Evolutionary conservation across 441 rosid species (phyloP), one percentile per base, ranked within the genome.

Genomic region (Gossypium gossypioides): DNA sequence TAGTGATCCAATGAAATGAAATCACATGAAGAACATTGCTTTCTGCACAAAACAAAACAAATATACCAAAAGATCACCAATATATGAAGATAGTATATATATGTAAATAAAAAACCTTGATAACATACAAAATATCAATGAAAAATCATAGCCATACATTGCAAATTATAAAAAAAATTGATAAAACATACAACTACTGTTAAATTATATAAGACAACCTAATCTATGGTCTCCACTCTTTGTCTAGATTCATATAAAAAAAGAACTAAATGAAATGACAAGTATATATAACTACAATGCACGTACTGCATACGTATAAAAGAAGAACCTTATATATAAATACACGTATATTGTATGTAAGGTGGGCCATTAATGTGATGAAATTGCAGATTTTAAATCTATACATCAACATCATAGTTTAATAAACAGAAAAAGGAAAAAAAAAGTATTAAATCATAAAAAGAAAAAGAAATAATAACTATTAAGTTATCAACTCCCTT

Each of bases 361-460:
- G 76, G 76, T 48, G 73, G 77, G 69, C 29, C 83, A 55, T 42
- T 66, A 44, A 60, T n/a, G 9, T 42, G 15, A 16, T 44, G 59
- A 72, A 51, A 37, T 51, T 74, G 59, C 70, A 71, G 83, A 78
- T 78, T 84, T 34, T 75, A 77, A 55, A 65, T 65, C 37, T 44
- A 44, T 19, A 19, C 73, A 75, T 72, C 72, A 37, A 42, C 71
- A 72, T 76, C 72, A 56, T 24, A 51, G 65, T 72, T 59, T 58
- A 22, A 59, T 34, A 34, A 61, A 34, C 12, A 15, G 37, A 21
- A 21, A 18, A 21, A 4, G 12, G 2, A 8, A 8, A 64, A 2
- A 40, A 2, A 64, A 21, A 22, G 0, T 6, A 34, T 34, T 34
- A 34, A 34, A 34, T 34, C 42, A 34, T 34, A 34, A 34, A 34